These are phyloP conservation scores for Pichia kluyveri DNA, from an alignment of 805 yeast genomes.

Conservation along the genomic window DNA sequence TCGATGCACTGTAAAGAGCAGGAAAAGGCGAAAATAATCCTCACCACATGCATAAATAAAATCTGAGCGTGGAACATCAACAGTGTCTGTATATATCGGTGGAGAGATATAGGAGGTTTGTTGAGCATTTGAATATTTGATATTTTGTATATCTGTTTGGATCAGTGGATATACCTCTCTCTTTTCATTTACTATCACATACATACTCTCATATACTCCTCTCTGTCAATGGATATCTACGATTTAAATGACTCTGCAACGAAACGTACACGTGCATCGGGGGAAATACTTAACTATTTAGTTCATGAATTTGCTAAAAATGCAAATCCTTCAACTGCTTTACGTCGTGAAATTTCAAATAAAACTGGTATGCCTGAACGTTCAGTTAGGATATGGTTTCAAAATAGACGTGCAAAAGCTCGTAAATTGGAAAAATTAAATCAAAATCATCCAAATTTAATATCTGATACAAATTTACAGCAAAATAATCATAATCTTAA, in stretches of 20 bases:
- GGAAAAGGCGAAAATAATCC: no score
- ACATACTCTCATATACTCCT: no score
- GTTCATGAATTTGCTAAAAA: conserved; percentile 61
- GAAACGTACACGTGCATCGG: conserved; percentile 33
- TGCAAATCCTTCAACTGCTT: conserved; percentile 68
- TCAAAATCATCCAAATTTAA: conserved; percentile 7
- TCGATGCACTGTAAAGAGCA: no score
- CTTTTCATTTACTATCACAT: no score
- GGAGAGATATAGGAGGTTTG: no score
- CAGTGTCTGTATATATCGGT: no score
- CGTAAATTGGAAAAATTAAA: conserved; percentile 51
- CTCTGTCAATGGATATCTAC: not conserved
- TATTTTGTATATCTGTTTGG: no score
- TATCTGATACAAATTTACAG: not conserved
- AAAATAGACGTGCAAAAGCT: conserved; percentile 73
- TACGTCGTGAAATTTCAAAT: conserved; percentile 59
- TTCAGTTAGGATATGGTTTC: conserved; percentile 90
- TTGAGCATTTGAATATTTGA: no score
- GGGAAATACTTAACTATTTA: conserved; percentile 64
- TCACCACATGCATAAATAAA: no score
- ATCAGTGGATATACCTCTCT: no score
- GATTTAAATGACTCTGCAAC: conserved; percentile 8
- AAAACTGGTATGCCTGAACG: conserved; percentile 78
- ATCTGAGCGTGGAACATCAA: no score
- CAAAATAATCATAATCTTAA: no score